Percentiles rank a stretch among this genome's conserved stretches.
Evolutionary conservation across 345 rosid genomes (phyloP).

Genomic region (Punica granatum): DNA sequence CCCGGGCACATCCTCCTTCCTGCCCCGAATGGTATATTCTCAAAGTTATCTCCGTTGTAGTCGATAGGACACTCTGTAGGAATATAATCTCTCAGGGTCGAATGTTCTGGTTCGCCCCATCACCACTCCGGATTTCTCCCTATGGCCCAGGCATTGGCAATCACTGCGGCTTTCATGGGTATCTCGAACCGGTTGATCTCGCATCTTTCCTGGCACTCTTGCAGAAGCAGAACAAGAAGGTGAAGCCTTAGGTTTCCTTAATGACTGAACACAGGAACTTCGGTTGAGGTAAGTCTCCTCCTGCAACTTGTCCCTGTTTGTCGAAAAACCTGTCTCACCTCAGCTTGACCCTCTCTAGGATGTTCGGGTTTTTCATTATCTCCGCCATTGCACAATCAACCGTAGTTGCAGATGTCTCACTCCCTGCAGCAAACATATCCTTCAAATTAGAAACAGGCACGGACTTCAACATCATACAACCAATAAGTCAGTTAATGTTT

Average conservation of each 20-base stretch:
- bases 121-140: constrained; percentile 16
- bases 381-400: constrained; percentile 27
- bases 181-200: too few relatives aligned
- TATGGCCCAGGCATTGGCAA: too few relatives aligned
- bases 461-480: too few relatives aligned
- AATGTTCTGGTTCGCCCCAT: constrained; percentile 20
- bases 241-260: constrained; percentile 32
- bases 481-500: too few relatives aligned
- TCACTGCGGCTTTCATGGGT: too few relatives aligned
- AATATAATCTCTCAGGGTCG: constrained; percentile 24
- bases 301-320: constrained; percentile 4
- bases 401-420: constrained; percentile 23
- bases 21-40: constrained; percentile 22
- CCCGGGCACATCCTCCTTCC: constrained; percentile 30
- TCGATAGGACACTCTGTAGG: constrained; percentile 9
- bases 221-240: constrained; percentile 20
- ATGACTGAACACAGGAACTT: constrained; percentile 13
- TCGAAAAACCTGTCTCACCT: constrained; percentile 18
- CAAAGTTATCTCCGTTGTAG: constrained; percentile 16
- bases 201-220: constrained; percentile 16
- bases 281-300: too few relatives aligned
- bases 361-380: constrained; percentile 20
- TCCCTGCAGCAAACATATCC: constrained; percentile 24
- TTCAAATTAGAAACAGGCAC: not conserved
- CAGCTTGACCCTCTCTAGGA: constrained; percentile 18